Evolutionary conservation across 805 yeast genomes (phyloP), one percentile per base, ranked within the genome.

Genomic region (Myxozyma lipomycoides): DNA sequence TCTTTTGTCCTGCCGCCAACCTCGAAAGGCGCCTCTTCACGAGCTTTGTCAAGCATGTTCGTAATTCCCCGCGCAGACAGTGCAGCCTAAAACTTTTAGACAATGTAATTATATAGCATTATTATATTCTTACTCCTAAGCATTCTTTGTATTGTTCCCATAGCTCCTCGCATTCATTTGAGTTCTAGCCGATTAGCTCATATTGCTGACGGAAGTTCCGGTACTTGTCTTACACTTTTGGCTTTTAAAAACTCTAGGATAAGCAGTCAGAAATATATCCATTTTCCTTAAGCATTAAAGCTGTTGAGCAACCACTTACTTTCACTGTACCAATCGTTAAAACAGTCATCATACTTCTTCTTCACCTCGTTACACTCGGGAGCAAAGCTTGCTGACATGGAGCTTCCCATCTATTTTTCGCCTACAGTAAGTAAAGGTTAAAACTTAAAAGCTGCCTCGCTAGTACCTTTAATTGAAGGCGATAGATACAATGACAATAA

Each of bases 361-460:
- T 93, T 93, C 51, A 84, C 78, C 32, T 81, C 85, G 21, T 95
- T 87, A 70, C 98, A 93, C 71, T 93, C 98, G 23, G 97, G 96
- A 34, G 98, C 98, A 74, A 93, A 86, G 54, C 96, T 88, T 4
- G 95, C 76, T 17, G 90, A 83, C 85, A 85, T 78, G 25, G 41
- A 46, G 35, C 48, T 52, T 40, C 57, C 57, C 57, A 52, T 52
- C 41, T 28, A 45, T 30, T 25, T 28, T 28, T 28, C 12, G 32
- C 32, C 12, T 28, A 28, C 32, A 9, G 32, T 12, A 28, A 28
- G 12, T n/a, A n/a, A n/a, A n/a, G n/a, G n/a, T n/a, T n/a, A n/a
- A n/a, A n/a, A n/a, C n/a, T n/a, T n/a, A n/a, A n/a, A n/a, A n/a
- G n/a, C n/a, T n/a, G n/a, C n/a, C n/a, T n/a, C n/a, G n/a, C n/a